Conservation (phyloP, 495 filamentous ascomycete species). For the Cladorrhinum samala region DNA sequence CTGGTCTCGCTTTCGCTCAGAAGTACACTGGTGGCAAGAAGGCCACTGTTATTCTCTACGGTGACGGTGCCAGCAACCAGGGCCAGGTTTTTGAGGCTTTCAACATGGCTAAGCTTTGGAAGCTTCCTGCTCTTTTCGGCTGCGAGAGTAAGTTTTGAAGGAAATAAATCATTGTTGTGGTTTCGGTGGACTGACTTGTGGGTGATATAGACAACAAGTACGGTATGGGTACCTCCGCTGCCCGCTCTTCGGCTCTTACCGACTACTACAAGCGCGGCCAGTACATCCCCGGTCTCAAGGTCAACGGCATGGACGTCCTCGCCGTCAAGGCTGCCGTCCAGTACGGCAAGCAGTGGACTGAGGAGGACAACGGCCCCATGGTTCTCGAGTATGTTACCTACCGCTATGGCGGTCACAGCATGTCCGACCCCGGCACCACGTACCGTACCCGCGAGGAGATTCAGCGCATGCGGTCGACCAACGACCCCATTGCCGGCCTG, state of each 20-base stretch:
- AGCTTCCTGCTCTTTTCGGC: constrained; percentile 86
- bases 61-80: constrained; percentile 95
- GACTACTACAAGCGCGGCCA: constrained; percentile 99
- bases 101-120: constrained; percentile 99
- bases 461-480: constrained; percentile 96
- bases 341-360: constrained; percentile 82
- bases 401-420: constrained; percentile 97
- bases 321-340: constrained; percentile 93
- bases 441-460: constrained; percentile 99
- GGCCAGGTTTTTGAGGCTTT: constrained; percentile 99
- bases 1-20: constrained; percentile 94
- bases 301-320: constrained; percentile 99
- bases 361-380: constrained; percentile 77
- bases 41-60: constrained; percentile 84
- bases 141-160: constrained; percentile 77
- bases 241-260: constrained; percentile 86
- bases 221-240: constrained; percentile 97
- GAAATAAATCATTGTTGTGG: not conserved
- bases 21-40: constrained; percentile 82
- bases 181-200: constrained; percentile 14
- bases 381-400: constrained; percentile 99
- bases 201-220: constrained; percentile 94
- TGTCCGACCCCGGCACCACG: constrained; percentile 98
- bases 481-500: constrained; percentile 95
- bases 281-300: constrained; percentile 98